Conservation (phyloP, 228 moss, liverwort and hornwort species). For the Sphagnum magellanicum region DNA sequence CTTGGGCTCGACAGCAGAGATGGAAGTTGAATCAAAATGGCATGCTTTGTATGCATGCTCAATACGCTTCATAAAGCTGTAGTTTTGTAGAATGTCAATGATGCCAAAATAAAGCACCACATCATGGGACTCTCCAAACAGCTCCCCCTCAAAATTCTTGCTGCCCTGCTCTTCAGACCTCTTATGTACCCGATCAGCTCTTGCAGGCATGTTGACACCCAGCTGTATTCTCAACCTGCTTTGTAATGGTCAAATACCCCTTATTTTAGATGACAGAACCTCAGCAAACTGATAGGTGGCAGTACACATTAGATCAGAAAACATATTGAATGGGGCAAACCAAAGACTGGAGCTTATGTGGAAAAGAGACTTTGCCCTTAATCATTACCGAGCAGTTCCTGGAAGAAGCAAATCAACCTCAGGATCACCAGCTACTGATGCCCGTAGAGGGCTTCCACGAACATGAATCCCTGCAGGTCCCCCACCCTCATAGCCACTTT, state of each 20-base stretch:
- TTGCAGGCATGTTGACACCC: constrained; percentile 98
- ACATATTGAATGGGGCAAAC: neutral
- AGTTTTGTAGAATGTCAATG: constrained; percentile 99
- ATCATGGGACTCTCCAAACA: constrained; percentile 94
- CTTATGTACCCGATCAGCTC: constrained; percentile 77
- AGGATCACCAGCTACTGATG: constrained; percentile 72
- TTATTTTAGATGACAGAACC: too few relatives aligned
- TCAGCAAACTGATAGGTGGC: constrained; percentile 9
- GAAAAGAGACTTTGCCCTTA: neutral
- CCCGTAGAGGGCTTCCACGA: constrained; percentile 90
- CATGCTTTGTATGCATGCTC: constrained; percentile 98
- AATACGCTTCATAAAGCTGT: constrained; percentile 87
- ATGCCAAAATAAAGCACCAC: constrained; percentile 99
- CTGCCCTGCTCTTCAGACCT: constrained; percentile 34
- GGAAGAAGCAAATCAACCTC: constrained; percentile 89
- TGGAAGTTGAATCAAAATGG: constrained; percentile 88
- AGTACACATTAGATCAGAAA: neutral
- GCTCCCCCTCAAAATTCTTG: constrained; percentile 71
- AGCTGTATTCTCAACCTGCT: constrained; percentile 91
- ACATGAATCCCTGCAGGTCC: constrained; percentile 80
- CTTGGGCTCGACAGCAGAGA: constrained; percentile 98
- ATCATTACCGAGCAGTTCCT: constrained; percentile 86
- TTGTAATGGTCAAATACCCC: neutral
- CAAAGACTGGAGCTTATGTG: neutral
- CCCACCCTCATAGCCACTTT: constrained; percentile 34